Evolutionary conservation across 805 yeast genomes (phyloP), one percentile per base, ranked within the genome.

Genomic region (Hanseniaspora mollemarum): DNA sequence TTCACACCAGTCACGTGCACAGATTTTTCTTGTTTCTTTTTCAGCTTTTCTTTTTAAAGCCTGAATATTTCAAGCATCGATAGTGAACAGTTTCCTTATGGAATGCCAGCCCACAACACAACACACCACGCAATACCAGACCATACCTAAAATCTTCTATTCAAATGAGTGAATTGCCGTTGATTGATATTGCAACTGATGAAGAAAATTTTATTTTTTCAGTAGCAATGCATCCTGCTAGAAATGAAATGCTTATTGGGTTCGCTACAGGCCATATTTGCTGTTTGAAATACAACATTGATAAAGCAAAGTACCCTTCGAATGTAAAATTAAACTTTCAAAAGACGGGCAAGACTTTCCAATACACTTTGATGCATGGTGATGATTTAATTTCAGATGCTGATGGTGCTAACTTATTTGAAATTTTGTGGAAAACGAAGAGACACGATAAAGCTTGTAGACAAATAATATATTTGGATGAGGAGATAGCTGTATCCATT

Each of bases 381-480:
- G 54, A 54, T 2, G 53, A 52, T 1, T 43, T 59, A 1, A 50
- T 56, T n/a, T n/a, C n/a, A n/a, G 43, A 52, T 15, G 49, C 53
- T 22, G 67, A 63, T 40, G 62, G 59, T 42, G n/a, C 21, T 13
- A 15, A 22, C 9, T 16, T 29, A 24, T 25, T 42, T 15, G 41
- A 44, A n/a, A 29, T 49, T 60, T 4, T 39, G 1, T 90, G 98
- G 98, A 76, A 81, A 51, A 88, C 96, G 0, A 84, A 77, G 59
- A 75, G 97, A 61, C 97, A 90, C 62, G 87, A 87, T 63, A 88
- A 87, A 1, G 81, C 94, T 56, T 86, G 94, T 54, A 69, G 98
- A 39, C 68, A 76, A 7, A 80, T 86, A 62, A 6, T 31, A 9
- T 50, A 43, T 18, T 18, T 43, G 4, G 26, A 38, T 19, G 76